Evolutionary conservation across 495 filamentous ascomycete genomes (phyloP).

Genomic region (Hypoxylon fuscum): DNA sequence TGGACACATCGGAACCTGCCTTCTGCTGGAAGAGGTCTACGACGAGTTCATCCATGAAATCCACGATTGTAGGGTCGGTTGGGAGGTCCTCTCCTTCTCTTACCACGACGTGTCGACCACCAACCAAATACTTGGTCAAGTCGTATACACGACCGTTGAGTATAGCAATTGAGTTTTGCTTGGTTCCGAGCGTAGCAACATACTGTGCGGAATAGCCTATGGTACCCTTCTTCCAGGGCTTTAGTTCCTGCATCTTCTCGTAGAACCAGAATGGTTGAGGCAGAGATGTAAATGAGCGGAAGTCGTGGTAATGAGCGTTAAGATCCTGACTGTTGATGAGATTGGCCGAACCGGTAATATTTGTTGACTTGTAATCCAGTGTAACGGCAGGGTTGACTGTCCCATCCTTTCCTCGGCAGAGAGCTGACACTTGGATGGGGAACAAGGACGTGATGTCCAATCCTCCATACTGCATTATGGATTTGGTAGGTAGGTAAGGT

Average conservation of each 20-base stretch:
- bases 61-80: slow-evolving; percentile 59
- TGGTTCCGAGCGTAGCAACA: slow-evolving; percentile 71
- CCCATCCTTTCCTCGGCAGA: slow-evolving; percentile 81
- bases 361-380: slow-evolving; percentile 81
- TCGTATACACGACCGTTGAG: slow-evolving; percentile 88
- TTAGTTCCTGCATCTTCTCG: slow-evolving; percentile 81
- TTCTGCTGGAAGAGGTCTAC: slow-evolving; percentile 78
- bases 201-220: slow-evolving; percentile 86
- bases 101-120: slow-evolving; percentile 72
- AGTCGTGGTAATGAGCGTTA: slow-evolving; percentile 90
- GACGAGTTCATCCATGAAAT: slow-evolving; percentile 86
- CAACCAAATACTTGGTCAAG: slow-evolving; percentile 82
- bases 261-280: slow-evolving; percentile 88
- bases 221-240: slow-evolving; percentile 84
- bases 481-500: slow-evolving; percentile 66
- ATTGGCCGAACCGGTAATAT: slow-evolving; percentile 71
- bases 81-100: slow-evolving; percentile 60
- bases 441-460: slow-evolving; percentile 87
- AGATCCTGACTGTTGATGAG: slow-evolving; percentile 72
- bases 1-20: slow-evolving; percentile 81
- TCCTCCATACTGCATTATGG: slow-evolving; percentile 82
- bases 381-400: slow-evolving; percentile 70
- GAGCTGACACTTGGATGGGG: slow-evolving; percentile 91
- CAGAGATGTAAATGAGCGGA: slow-evolving; percentile 83
- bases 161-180: slow-evolving; percentile 76